These are phyloP conservation scores for Colletotrichum spinosum DNA, from an alignment of 2,329 filamentous ascomycete species.

Conservation along the genomic window DNA sequence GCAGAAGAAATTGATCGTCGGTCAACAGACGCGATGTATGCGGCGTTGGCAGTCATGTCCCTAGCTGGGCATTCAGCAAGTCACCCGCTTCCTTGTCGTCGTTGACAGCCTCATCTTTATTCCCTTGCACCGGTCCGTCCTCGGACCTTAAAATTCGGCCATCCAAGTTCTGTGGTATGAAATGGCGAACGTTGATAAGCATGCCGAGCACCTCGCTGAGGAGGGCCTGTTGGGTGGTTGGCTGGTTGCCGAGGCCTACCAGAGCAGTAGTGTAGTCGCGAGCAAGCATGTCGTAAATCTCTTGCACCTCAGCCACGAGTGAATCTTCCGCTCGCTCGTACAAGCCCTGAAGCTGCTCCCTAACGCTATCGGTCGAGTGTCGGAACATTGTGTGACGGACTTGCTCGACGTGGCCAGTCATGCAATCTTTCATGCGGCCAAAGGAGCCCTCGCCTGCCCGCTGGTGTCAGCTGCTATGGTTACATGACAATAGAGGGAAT, in stretches of 20 bases:
- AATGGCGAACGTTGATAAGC: no score
- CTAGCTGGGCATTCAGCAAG: no score
- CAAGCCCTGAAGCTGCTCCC: constrained; percentile 33
- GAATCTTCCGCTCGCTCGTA: constrained; percentile 15
- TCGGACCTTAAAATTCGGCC: no score
- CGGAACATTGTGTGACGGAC: constrained; percentile 39
- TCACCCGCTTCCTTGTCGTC: no score
- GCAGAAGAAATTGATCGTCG: no score
- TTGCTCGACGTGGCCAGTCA: constrained; percentile 39
- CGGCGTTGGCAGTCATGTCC: no score
- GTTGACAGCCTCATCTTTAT: no score
- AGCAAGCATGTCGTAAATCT: constrained; percentile 27
- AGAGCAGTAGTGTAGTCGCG: constrained; percentile 29
- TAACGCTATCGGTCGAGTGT: constrained; percentile 35
- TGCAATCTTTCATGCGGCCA: constrained; percentile 42
- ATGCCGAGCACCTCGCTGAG: no score
- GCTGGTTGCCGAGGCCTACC: constrained; percentile 8
- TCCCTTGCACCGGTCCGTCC: no score
- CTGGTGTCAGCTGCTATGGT: neutral
- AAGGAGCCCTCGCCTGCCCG: constrained; percentile 39
- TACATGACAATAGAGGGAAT: neutral
- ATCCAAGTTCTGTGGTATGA: no score
- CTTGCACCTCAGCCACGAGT: constrained; percentile 17
- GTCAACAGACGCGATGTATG: no score
- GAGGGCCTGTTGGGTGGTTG: neutral